phyloP scores from a whole-genome alignment of 352 stramenopile genomes.

The Phytophthora uliginosa region DNA sequence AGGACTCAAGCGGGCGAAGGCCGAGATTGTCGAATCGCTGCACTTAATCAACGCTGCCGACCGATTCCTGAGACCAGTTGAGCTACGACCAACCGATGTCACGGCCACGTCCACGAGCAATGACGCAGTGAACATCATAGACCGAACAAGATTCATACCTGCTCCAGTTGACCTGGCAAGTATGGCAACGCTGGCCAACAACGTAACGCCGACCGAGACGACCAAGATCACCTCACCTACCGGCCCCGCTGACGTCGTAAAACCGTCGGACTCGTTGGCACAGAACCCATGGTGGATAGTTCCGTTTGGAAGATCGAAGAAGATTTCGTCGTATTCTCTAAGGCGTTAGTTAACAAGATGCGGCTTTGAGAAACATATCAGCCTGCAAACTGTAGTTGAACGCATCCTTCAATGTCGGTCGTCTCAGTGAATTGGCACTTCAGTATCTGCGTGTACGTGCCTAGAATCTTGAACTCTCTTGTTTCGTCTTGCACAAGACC shows the following conservation, averaged over 20 bases:
- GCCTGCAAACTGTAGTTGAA: constrained; percentile 33
- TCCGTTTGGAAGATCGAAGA: constrained; percentile 35
- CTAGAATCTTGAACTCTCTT: constrained; percentile 40
- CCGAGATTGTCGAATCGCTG: constrained; percentile 49
- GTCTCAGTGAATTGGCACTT: constrained; percentile 28
- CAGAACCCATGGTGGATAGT: constrained; percentile 34
- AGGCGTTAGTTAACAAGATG: constrained; percentile 19
- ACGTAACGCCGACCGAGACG: constrained; percentile 9
- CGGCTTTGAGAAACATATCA: background rate
- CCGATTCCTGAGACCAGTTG: constrained; percentile 37
- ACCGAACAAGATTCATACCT: constrained; percentile 1
- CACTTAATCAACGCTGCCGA: constrained; percentile 34
- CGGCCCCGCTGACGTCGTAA: constrained; percentile 18
- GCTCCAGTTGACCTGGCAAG: constrained; percentile 7
- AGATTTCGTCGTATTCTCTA: constrained; percentile 50
- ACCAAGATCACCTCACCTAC: background rate
- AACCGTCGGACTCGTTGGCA: constrained; percentile 9
- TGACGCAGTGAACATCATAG: background rate
- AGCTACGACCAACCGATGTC: constrained; percentile 12
- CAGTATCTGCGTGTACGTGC: constrained; percentile 44
- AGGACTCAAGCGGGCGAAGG: constrained; percentile 31
- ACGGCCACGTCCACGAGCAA: background rate
- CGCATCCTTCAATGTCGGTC: constrained; percentile 37
- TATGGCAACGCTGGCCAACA: background rate
- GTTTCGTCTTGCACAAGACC: constrained; percentile 3